Evolutionary conservation across 305 asterid species (phyloP), one percentile per base, ranked within the genome.

Genomic region (Fraxinus platypoda): DNA sequence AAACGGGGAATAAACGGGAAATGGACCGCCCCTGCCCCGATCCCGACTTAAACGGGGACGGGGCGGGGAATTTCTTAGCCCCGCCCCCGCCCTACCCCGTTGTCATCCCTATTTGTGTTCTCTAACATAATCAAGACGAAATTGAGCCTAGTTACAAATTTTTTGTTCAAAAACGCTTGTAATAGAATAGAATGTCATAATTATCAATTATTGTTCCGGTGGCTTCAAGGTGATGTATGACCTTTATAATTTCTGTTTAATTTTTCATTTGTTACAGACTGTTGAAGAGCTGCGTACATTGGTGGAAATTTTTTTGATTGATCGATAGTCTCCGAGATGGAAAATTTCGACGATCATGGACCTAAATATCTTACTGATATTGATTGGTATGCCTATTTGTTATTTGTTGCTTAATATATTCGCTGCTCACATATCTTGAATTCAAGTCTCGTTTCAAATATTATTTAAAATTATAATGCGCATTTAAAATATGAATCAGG

Each of bases 281-380:
- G 3, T 25, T 21, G 3, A 21, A 59, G 30, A 62, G 15, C 4
- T 2, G 4, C 13, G 28, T 7, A 59, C 71, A 9, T 59, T 4
- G 31, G 28, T 62, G 25, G 6, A 9, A 62, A 8, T 2, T 6
- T 62, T 12, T 4, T 49, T 13, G 23, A 4, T 15, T 4, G 23
- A 21, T 38, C 78, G 57, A 92, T 91, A 94, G 90, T 87, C 3
- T 87, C 89, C 0, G 90, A 89, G 59, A 88, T 68, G 78, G 90
- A 90, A 23, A 86, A 81, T 21, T 90, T 90, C 54, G 74, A 87
- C 35, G 78, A 82, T 68, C 86, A 85, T 7, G 94, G 97, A 8
- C 97, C 97, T 15, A 19, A 86, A 33, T 80, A 85, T 79, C 83
- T 89, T n/a, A 87, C 85, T 72, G 28, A 26, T 19, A 38, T 91